Evolutionary conservation across 257 asterid species (phyloP).

Genomic region (Nicotiana attenuata): DNA sequence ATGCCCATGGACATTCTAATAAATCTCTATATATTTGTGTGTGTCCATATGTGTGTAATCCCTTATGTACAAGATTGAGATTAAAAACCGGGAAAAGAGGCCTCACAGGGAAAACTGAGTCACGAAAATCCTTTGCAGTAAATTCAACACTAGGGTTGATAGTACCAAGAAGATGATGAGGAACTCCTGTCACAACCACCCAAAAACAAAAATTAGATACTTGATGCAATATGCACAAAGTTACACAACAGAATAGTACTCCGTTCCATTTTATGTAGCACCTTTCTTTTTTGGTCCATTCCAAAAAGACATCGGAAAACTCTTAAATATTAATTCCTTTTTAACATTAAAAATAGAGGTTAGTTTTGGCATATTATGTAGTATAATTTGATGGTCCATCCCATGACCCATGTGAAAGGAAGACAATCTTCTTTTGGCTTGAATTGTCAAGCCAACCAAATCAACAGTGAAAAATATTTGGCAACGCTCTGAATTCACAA

Average conservation of each 20-base stretch:
- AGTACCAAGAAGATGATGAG: conserved; percentile 85
- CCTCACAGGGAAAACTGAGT: conserved; percentile 65
- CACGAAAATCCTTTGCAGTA: conserved; percentile 83
- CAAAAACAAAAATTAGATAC: background rate
- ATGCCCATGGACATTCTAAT: background rate
- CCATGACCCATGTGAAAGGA: no score
- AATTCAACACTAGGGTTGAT: conserved; percentile 61
- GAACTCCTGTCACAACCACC: conserved; percentile 51
- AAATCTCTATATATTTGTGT: background rate
- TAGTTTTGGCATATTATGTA: background rate
- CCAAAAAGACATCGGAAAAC: background rate
- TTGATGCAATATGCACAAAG: background rate
- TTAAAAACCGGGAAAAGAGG: background rate
- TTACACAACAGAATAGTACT: no score
- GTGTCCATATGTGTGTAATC: no score
- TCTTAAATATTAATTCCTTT: background rate
- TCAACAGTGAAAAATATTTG: no score
- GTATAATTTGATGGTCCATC: no score
- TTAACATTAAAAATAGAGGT: background rate
- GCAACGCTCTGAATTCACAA: no score
- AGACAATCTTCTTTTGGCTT: no score
- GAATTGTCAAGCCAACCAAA: no score
- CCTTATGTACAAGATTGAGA: background rate
- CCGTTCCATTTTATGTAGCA: background rate
- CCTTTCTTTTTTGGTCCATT: background rate